Base-by-base conservation (phyloP, 192 early-diverging fungal genomes). In the Fimicolochytrium jonesii region DNA sequence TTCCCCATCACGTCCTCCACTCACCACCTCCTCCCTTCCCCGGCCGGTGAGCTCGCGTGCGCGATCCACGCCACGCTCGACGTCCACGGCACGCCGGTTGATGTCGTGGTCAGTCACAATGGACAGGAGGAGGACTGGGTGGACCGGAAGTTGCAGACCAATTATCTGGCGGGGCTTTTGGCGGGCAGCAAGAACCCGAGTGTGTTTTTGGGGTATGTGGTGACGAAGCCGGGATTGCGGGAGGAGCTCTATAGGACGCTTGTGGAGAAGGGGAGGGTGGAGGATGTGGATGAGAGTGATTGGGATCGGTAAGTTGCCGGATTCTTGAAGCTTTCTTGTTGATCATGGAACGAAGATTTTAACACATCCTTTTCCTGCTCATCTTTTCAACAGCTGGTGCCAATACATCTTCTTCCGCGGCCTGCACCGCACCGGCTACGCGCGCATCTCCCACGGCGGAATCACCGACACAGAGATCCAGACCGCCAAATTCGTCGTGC, bases 391-490 rank as follows among this genome's bases (percentile, higher is more conserved):
- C 23, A 56, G 53, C 17, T 61, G 59, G 59, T 61, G 59, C 28
- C 59, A 61, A 28, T 61, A 61, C 39, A 61, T 61, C 28, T 32
- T 61, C 30, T 61, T 32, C 46, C 59, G 59, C 18, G 59, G 59
- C 7, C 35, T 61, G 17, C 25, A 61, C 20, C 59, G 59, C 23
- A 28, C 50, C 20, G 59, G 26, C 20, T 61, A 61, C 33, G 59
- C 59, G 23, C 59, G 59, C 18, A 28, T 61, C 23, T 32, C 28
- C 28, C 59, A 61, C 32, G 59, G 59, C 9, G 25, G 32, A 2
- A 61, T 61, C 4, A 61, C 44, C 23, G 59, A 61, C 42, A 61
- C 59, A 4, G 59, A 61, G 28, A 61, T 61, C 47, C 59, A 61
- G 34, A 42, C 39, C 3, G 59, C 34, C 2, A 61, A 61, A 34